Evolutionary conservation across 1,139 yeast genomes (phyloP).

Genomic region (Hansenula lynferdii): DNA sequence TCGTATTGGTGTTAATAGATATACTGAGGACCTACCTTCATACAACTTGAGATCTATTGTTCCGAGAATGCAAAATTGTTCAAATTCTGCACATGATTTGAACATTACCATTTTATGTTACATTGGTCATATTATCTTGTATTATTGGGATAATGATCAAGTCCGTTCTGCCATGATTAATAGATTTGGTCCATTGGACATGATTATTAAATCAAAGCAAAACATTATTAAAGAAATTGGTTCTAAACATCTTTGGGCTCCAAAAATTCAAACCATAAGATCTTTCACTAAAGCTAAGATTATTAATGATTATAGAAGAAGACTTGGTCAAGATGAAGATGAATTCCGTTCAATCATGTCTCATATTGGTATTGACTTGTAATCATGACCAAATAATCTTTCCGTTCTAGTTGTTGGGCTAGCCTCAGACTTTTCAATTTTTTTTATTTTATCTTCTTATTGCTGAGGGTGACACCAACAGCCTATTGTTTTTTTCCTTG

Average conservation of each 20-base stretch:
- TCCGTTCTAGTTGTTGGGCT: too few relatives aligned
- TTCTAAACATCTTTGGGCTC: constrained; percentile 4
- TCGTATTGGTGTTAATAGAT: not conserved
- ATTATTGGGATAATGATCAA: constrained; percentile 4
- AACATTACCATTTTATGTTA: constrained; percentile 5
- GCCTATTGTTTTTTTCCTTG: too few relatives aligned
- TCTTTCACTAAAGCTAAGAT: not conserved
- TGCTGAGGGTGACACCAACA: too few relatives aligned
- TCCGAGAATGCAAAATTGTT: not conserved
- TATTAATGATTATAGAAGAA: too few relatives aligned
- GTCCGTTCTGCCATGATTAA: constrained; percentile 1
- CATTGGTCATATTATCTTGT: constrained; percentile 9
- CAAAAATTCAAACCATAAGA: not conserved
- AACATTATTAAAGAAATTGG: constrained; percentile 6
- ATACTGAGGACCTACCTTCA: not conserved
- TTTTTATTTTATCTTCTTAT: too few relatives aligned
- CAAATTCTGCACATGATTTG: not conserved
- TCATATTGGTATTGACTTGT: not conserved
- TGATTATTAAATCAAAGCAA: not conserved
- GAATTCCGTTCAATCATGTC: not conserved
- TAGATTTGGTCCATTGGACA: constrained; percentile 8
- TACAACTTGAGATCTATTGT: not conserved
- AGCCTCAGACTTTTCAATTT: too few relatives aligned
- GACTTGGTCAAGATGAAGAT: not conserved
- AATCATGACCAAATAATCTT: too few relatives aligned